Evolutionary conservation across 352 stramenopile species (phyloP), one percentile per base, ranked within the genome.

Genomic region (Phytophthora pinifolia): DNA sequence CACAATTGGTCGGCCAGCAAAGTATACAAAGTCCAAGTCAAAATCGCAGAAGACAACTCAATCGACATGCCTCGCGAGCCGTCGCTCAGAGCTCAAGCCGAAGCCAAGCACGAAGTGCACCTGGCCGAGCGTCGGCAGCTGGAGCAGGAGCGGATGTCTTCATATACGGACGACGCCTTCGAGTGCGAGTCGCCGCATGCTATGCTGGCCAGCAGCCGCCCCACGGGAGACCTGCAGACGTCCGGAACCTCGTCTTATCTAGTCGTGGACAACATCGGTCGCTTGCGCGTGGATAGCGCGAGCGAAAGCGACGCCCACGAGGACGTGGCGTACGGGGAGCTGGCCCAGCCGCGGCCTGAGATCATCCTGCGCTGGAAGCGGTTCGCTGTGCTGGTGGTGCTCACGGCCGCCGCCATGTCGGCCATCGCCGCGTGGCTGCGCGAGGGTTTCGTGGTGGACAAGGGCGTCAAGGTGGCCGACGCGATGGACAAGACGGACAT

Each of bases 281-380:
- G 54, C 20, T 41, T 68, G 48, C 54, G 54, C 13, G 50, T 70
- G 32, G 58, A 72, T 20, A 67, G 63, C 38, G 27, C 54, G 18
- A 60, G 59, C 18, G 58, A 59, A 3, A 65, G 54, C 41, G 62
- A 72, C n/a, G 41, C 12, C 2, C 42, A 59, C 20, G 36, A 61
- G 6, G 63, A 60, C 15, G 54, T 69, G 34, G 61, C 56, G 50
- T 69, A 73, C 42, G 65, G 50, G 14, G 55, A 76, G 17, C 31
- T 73, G 34, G 62, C 65, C 27, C 74, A 74, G 44, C 75, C 75
- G 7, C 58, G 67, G 22, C 65, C 75, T n/a, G 75, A 86, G 54
- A 86, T 86, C 60, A 71, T 83, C 15, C 51, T 86, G 36, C 72
- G 75, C 22, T 79, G 75, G 72, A 86, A 83, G 39, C 72, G 75